phyloP scores from a whole-genome alignment of 768 basidiomycete genomes.

The Macrolepiota albuminosa region DNA sequence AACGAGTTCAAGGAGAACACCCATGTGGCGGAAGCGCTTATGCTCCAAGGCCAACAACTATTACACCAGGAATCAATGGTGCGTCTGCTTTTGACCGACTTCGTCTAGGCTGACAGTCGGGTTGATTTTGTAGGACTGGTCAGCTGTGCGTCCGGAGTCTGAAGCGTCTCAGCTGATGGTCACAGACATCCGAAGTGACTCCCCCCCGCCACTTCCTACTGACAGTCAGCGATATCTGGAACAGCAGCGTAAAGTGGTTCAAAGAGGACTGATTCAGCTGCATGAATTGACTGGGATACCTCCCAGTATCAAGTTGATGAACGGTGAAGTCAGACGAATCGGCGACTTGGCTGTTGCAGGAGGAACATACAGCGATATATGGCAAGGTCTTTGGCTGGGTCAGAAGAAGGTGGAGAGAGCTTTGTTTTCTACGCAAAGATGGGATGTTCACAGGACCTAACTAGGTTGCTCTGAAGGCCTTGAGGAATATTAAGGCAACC shows the following conservation, averaged over 20 bases:
- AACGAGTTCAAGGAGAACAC: constrained; percentile 31
- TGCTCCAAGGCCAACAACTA: constrained; percentile 51
- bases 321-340: constrained; percentile 43
- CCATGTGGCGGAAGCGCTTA: constrained; percentile 38
- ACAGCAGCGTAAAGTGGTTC: constrained; percentile 40
- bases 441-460: background rate
- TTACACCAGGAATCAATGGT: constrained; percentile 2
- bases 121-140: constrained; percentile 23
- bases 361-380: constrained; percentile 53
- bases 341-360: constrained; percentile 40
- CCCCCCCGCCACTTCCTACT: constrained; percentile 16
- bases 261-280: constrained; percentile 41
- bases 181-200: constrained; percentile 12
- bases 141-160: constrained; percentile 18
- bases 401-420: constrained; percentile 37
- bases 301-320: constrained; percentile 46
- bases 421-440: too few relatives aligned
- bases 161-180: constrained; percentile 5
- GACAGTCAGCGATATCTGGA: constrained; percentile 34
- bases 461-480: constrained; percentile 54
- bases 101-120: background rate
- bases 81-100: background rate
- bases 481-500: constrained; percentile 40
- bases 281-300: constrained; percentile 48
- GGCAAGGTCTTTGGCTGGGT: constrained; percentile 50